Evolutionary conservation across 495 filamentous ascomycete genomes (phyloP), one percentile per base, ranked within the genome.

Genomic region (Penicillium ochrochloron): DNA sequence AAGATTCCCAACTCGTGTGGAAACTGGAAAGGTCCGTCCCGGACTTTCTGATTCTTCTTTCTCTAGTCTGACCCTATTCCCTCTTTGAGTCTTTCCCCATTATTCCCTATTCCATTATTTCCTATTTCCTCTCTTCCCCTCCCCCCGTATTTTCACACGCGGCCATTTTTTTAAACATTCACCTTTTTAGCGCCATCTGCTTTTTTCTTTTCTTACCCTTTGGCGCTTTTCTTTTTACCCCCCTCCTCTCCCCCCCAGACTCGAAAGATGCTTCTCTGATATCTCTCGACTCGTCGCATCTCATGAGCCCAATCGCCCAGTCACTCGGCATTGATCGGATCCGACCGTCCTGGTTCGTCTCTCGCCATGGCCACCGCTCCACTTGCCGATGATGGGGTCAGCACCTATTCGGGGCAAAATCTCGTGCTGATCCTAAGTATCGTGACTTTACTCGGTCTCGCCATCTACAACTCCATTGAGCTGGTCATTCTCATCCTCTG

Each of bases 391-490:
- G 33, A 33, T 9, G 66, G 60, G 14, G 59, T 57, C 14, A 64
- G 66, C 29, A 54, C 51, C 39, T 69, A 69, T 54, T 31, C 63
- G 1, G 66, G 60, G 12, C 44, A 66, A 52, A 42, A 60, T 14
- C 62, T 63, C 34, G 27, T 56, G 6, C 31, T 57, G 59, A 59
- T 51, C 39, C 68, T 67, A 61, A 77, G 71, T 42, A 72, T 78
- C 52, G 70, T 73, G 42, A 58, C 56, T 11, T 78, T 78, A 51
- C 69, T 75, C 3, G 65, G 69, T 15, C 64, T 79, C 39, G 74
- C 75, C 27, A 70, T 75, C 59, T 80, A 80, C 53, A 80, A 80
- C 34, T 74, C 75, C 51, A 53, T 79, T 25, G 78, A 80, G 61
- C 70, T 80, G 2, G 66, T 75, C 31, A 51, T 78, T 2, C 73